A percentile compares a stretch with the other conserved stretches of the same genome.
These are phyloP conservation scores for Psilocybe cubensis DNA, from an alignment of 768 basidiomycete species.

Conservation along the genomic window DNA sequence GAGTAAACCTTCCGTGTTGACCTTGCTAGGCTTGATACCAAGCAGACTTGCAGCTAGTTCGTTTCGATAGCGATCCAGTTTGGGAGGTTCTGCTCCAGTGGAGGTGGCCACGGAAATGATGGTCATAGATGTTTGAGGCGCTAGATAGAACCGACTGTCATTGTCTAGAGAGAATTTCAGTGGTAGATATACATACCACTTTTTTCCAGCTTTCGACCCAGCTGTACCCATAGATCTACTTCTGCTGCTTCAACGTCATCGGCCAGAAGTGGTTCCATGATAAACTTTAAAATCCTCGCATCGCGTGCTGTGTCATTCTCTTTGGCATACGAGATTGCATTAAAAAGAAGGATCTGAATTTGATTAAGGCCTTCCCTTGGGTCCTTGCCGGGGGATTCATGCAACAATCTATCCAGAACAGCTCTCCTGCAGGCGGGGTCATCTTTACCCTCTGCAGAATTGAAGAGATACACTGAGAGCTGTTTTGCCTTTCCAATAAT, in stretches of 20 bases:
- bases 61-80: conserved; percentile 82
- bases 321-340: conserved; percentile 31
- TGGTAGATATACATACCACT: conserved; percentile 48
- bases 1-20: conserved; percentile 71
- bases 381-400: conserved; percentile 13
- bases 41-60: conserved; percentile 85
- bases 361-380: conserved; percentile 17
- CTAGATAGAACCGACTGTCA: conserved; percentile 42
- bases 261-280: conserved; percentile 63
- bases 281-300: conserved; percentile 57
- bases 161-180: not conserved
- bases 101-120: conserved; percentile 65
- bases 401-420: conserved; percentile 35
- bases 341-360: conserved; percentile 29
- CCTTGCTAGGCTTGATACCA: conserved; percentile 63
- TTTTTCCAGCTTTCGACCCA: conserved; percentile 68
- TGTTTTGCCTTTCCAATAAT: conserved; percentile 52
- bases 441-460: conserved; percentile 29
- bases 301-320: conserved; percentile 54
- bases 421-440: conserved; percentile 55
- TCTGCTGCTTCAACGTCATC: conserved; percentile 66
- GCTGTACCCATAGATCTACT: conserved; percentile 75
- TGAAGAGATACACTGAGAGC: conserved; percentile 66
- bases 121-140: conserved; percentile 69
- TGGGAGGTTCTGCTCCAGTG: conserved; percentile 68